phyloP scores from a whole-genome alignment of 345 rosid genomes.

The Eucalyptus pauciflora region DNA sequence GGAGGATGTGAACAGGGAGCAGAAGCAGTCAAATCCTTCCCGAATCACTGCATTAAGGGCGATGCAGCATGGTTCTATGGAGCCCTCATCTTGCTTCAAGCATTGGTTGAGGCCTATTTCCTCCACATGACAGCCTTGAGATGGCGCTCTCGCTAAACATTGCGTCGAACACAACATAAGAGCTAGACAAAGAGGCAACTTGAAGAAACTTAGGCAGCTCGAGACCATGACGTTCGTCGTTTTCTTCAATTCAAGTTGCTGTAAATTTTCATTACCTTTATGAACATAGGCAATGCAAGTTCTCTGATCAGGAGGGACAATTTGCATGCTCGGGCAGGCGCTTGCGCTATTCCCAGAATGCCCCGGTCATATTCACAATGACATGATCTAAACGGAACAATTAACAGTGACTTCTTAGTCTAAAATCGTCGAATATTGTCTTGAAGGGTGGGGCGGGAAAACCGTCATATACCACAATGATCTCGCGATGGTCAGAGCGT shows the following conservation, averaged over 20 bases:
- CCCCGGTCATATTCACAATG: not conserved
- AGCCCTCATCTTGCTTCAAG: conserved; percentile 2
- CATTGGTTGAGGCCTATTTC: conserved; percentile 7
- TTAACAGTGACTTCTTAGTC: not conserved
- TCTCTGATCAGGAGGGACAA: not conserved
- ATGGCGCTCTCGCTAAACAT: not conserved
- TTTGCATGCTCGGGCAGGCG: not conserved
- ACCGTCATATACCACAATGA: not conserved
- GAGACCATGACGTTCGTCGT: not conserved
- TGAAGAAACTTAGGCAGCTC: not conserved
- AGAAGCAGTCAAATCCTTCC: conserved; percentile 17
- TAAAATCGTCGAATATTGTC: not conserved
- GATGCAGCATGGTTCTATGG: conserved; percentile 19
- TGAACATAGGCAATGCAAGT: not conserved
- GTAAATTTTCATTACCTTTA: not conserved
- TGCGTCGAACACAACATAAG: not conserved
- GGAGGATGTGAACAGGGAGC: conserved; percentile 8
- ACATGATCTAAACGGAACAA: not conserved
- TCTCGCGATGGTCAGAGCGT: not conserved
- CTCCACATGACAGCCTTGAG: conserved; percentile 8
- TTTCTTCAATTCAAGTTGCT: not conserved
- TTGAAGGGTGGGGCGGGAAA: not conserved
- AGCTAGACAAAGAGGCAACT: not conserved
- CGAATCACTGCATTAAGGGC: conserved; percentile 8
- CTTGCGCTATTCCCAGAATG: not conserved